Base-by-base conservation (phyloP, 805 yeast species). In the Huiozyma naganishii region DNA sequence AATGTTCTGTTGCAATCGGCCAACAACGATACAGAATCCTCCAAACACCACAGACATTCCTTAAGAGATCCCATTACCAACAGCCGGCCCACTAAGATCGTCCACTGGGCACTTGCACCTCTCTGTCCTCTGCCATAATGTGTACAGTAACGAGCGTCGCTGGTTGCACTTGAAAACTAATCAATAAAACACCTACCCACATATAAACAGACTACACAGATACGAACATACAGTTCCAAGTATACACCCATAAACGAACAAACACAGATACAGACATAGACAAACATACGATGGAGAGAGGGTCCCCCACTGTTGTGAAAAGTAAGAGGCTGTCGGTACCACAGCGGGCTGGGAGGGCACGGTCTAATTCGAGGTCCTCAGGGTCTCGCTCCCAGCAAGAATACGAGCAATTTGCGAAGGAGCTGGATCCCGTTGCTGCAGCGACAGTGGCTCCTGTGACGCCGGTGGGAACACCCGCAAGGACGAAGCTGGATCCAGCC, bases 301-400 rank as follows among this genome's bases (percentile, higher is more conserved):
- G 32, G 27, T 27, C 34, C 10, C 6, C 42, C 11, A 35, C 23
- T 10, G 10, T 10, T 13, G 32, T 27, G 6, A 27, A 32, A 12
- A 17, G 27, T 9, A 34, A 37, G 33, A 34, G 32, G n/a, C 9
- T 27, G 23, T 35, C 23, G 23, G 23, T 17, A 17, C 23, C 23
- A 17, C 23, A 17, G 23, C 23, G 23, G 23, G 23, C 23, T 4
- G 23, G 23, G 2, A 17, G 63, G 36, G 44, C 54, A 10, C 52
- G 64, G 37, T 59, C 64, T 1, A 57, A 59, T 44, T 57, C 62
- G 8, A 51, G 55, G 39, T 56, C 60, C 44, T 45, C 47, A 30
- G 60, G 62, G 4, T 48, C 61, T 23, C 39, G 49, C 17, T 46
- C 44, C 13, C 44, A 38, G 32, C 40, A 36, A 7, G 46, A 46